phyloP scores from a whole-genome alignment of 1,139 yeast species.

The Debaryomyces psychrophilus region DNA sequence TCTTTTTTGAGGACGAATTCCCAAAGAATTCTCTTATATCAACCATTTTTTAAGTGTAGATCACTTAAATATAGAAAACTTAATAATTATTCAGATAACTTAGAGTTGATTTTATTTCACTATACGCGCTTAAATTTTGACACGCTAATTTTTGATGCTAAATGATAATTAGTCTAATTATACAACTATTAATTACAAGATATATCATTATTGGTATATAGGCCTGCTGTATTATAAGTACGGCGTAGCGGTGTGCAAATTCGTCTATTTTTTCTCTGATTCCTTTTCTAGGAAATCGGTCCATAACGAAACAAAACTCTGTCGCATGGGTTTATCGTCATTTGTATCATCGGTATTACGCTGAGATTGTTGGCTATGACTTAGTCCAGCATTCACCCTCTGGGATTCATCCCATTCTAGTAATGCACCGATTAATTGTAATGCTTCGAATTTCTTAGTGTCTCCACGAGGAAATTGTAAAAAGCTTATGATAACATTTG shows the following conservation, averaged over 20 bases:
- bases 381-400: constrained; percentile 79
- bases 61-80: neutral
- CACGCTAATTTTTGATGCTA: neutral
- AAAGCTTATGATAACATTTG: constrained; percentile 84
- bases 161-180: neutral
- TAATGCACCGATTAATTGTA: constrained; percentile 79
- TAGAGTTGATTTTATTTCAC: neutral
- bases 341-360: constrained; percentile 25
- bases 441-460: constrained; percentile 88
- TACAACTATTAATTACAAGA: neutral
- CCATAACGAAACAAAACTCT: constrained; percentile 84
- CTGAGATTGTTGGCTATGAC: constrained; percentile 41
- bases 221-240: neutral
- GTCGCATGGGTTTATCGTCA: constrained; percentile 41
- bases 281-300: constrained; percentile 88
- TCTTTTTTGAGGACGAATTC: constrained; percentile 9
- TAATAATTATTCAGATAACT: neutral
- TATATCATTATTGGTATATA: constrained; percentile 1
- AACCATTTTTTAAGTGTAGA: constrained; percentile 31
- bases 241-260: constrained; percentile 12
- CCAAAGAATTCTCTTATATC: constrained; percentile 40
- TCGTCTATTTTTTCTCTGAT: constrained; percentile 34
- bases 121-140: neutral
- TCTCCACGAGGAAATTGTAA: constrained; percentile 90
- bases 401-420: constrained; percentile 88